Conservation (phyloP, 2,329 filamentous ascomycete genomes). For the Periconia digitata region DNA sequence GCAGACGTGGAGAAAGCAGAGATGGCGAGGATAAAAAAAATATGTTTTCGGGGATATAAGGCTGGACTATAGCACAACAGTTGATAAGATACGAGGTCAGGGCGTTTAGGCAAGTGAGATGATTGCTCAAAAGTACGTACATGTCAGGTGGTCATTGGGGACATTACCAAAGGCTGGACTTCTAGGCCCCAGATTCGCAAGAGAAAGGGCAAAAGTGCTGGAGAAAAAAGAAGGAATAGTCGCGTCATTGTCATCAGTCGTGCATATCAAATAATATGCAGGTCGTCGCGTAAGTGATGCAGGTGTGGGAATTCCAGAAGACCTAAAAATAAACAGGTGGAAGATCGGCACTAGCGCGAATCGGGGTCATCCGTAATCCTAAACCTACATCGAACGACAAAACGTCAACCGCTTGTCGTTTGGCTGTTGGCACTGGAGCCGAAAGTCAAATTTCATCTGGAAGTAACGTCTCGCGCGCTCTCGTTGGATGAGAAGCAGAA, state of each 20-base stretch:
- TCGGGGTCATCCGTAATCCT: background rate
- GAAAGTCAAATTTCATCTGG: too few species aligned
- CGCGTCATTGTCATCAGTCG: background rate
- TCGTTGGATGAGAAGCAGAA: conserved; percentile 1
- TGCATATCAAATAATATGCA: background rate
- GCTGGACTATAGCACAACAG: background rate
- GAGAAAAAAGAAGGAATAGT: background rate
- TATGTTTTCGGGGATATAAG: background rate
- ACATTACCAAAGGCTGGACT: conserved; percentile 21
- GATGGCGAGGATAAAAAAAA: background rate
- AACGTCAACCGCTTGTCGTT: conserved; percentile 7
- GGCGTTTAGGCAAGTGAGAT: conserved; percentile 38
- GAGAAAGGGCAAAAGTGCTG: too few species aligned
- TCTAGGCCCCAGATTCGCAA: conserved; percentile 7
- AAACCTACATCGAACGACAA: conserved; percentile 2
- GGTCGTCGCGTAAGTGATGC: background rate
- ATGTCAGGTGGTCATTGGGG: conserved; percentile 4
- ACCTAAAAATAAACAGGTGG: conserved; percentile 1
- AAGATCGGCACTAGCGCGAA: conserved; percentile 9
- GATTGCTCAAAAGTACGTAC: conserved; percentile 10
- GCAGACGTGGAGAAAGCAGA: background rate
- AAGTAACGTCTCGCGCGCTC: background rate
- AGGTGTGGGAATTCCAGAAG: background rate
- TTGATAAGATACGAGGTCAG: conserved; percentile 16
- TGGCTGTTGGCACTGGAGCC: too few species aligned